These are phyloP conservation scores for Russula sp. DNA, from an alignment of 768 basidiomycete species.

Conservation along the genomic window DNA sequence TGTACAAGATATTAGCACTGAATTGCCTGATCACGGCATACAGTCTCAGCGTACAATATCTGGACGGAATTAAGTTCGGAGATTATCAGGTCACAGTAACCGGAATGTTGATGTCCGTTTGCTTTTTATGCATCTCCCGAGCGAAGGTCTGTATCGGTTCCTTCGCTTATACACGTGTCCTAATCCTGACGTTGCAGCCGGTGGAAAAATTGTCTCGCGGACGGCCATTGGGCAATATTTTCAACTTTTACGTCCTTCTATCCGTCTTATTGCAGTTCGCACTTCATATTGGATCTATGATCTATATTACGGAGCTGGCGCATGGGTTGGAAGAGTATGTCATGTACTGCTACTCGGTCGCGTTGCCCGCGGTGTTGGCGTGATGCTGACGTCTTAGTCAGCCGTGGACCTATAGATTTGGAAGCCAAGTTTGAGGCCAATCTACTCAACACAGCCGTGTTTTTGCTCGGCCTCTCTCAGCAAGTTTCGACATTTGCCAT, in stretches of 20 bases:
- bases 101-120: constrained; percentile 96
- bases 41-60: constrained; percentile 93
- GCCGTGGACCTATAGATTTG: constrained; percentile 76
- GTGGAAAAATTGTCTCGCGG: constrained; percentile 93
- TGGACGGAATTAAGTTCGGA: constrained; percentile 98
- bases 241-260: constrained; percentile 91
- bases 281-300: constrained; percentile 82
- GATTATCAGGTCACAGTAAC: constrained; percentile 98
- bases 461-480: constrained; percentile 90
- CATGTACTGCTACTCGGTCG: constrained; percentile 1
- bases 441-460: constrained; percentile 94
- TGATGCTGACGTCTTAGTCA: constrained; percentile 36
- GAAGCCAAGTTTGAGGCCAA: constrained; percentile 97
- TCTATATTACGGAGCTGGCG: constrained; percentile 90
- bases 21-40: constrained; percentile 99
- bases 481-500: constrained; percentile 98
- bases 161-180: background rate
- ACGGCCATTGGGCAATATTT: constrained; percentile 91
- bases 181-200: constrained; percentile 52
- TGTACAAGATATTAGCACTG: constrained; percentile 98
- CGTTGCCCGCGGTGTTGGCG: background rate
- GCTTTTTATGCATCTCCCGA: constrained; percentile 96
- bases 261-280: constrained; percentile 93
- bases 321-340: constrained; percentile 74
- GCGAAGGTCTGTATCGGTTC: constrained; percentile 67